Percentiles rank a stretch among this genome's conserved stretches.
Conservation (phyloP, 2,329 filamentous ascomycete genomes). For the Macrophomina tecta region DNA sequence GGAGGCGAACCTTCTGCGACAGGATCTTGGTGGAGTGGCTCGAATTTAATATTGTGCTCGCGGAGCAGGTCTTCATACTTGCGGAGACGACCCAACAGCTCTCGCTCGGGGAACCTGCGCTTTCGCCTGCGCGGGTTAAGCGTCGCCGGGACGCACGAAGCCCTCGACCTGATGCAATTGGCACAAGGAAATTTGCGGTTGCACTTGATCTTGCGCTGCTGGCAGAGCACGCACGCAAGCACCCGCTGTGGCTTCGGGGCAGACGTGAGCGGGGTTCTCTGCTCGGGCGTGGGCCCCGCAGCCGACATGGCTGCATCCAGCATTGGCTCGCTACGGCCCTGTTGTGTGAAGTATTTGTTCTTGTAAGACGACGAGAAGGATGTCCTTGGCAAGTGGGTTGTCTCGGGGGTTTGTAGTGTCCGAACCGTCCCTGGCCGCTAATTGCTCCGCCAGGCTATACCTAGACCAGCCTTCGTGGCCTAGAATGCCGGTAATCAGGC, state of each 20-base stretch:
- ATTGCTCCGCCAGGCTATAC: not conserved
- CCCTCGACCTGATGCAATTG: slow-evolving; percentile 68
- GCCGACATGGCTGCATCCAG: not conserved
- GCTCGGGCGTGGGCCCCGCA: not conserved
- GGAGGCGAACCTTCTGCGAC: not conserved
- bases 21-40: slow-evolving; percentile 61
- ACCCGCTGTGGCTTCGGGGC: slow-evolving; percentile 45
- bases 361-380: not conserved
- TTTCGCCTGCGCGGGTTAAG: slow-evolving; percentile 62
- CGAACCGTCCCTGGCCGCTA: not conserved
- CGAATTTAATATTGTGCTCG: slow-evolving; percentile 71
- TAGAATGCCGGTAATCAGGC: not conserved
- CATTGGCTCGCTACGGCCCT: too few relatives aligned
- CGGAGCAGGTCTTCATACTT: slow-evolving; percentile 71
- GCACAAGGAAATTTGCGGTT: slow-evolving; percentile 74
- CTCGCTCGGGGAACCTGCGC: slow-evolving; percentile 71
- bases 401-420: slow-evolving; percentile 6
- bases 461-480: not conserved
- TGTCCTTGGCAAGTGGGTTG: not conserved
- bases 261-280: not conserved
- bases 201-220: slow-evolving; percentile 77
- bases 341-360: not conserved
- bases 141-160: slow-evolving; percentile 59
- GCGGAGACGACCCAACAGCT: slow-evolving; percentile 71
- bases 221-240: slow-evolving; percentile 71